Base-by-base conservation (phyloP, 495 filamentous ascomycete species). In the Aspergillus indologenus region DNA sequence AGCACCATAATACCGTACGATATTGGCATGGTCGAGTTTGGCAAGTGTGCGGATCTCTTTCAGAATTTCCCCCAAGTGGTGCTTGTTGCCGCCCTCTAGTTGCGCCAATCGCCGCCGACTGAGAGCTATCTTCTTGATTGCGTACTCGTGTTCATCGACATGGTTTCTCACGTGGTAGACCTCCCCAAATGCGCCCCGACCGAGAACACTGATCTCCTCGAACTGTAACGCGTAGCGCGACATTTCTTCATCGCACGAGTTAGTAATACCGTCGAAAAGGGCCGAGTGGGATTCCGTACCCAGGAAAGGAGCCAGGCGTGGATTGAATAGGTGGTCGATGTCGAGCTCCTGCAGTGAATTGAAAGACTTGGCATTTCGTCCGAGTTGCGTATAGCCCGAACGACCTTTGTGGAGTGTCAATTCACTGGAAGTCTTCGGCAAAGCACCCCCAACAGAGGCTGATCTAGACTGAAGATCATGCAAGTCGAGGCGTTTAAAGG, bases 1-100 rank as follows among this genome's bases (percentile, higher is more conserved):
- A 29, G 79, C 78, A 8, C 72, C 70, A 53, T 76, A 83, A 60
- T 83, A 83, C 18, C 81, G 73, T 45, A 83, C 81, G 52, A 83
- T 75, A 62, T 83, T 81, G 12, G 68, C 65, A 64, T 83, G 81
- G 45, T 83, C 79, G 14, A 83, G 62, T n/a, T 73, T 71, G 51
- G 81, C 80, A 56, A 83, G 73, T 0, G 80, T 82, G 23, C 80
- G 68, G 14, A 83, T 80, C 58, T 83, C 81, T 58, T 74, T 80
- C 72, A 82, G 74, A 26, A 83, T 78, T 48, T 69, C 71, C 55
- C 82, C 76, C 18, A 82, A 68, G 18, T 77, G 72, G 29, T 78
- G 75, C 51, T 78, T 65, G 22, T 69, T 76, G 7, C 80, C 79
- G 53, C 69, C 71, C 22, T 76, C 75, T 45, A 82, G 60, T 56